Evolutionary conservation across 495 filamentous ascomycete species (phyloP).

Genomic region (Aspergillus heteromorphus): DNA sequence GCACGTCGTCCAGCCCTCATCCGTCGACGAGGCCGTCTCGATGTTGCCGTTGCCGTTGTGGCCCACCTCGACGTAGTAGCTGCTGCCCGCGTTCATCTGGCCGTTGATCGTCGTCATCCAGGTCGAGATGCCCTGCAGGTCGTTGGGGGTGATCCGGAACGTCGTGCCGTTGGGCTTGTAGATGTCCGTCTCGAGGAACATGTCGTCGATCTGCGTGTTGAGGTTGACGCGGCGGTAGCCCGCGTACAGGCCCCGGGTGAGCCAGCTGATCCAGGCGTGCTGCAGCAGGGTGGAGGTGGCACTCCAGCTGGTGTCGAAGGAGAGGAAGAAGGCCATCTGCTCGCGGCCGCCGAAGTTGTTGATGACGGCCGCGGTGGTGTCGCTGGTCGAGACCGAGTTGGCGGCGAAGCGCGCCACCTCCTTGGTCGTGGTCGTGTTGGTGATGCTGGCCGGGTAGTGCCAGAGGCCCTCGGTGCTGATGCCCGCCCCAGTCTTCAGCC

Average conservation of each 20-base stretch:
- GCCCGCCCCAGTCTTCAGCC: conserved; percentile 42
- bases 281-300: conserved; percentile 51
- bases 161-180: conserved; percentile 40
- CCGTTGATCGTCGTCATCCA: conserved; percentile 48
- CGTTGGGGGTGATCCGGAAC: conserved; percentile 47
- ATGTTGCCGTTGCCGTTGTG: conserved; percentile 62
- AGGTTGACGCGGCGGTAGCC: conserved; percentile 52
- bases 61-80: conserved; percentile 52
- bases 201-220: conserved; percentile 61
- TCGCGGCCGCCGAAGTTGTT: conserved; percentile 53
- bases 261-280: conserved; percentile 61
- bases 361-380: conserved; percentile 53
- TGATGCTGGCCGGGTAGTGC: conserved; percentile 55
- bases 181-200: conserved; percentile 53
- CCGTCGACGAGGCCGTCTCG: conserved; percentile 32
- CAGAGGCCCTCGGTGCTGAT: conserved; percentile 51
- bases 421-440: conserved; percentile 47
- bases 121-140: conserved; percentile 42
- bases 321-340: conserved; percentile 59
- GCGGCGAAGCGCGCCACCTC: conserved; percentile 48
- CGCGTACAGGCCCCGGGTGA: conserved; percentile 52
- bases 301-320: conserved; percentile 52
- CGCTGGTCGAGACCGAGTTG: conserved; percentile 18
- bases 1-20: conserved; percentile 28
- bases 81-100: conserved; percentile 50